Evolutionary conservation across 2,329 filamentous ascomycete species (phyloP), one percentile per base, ranked within the genome.

Genomic region (Beauveria asiatica): DNA sequence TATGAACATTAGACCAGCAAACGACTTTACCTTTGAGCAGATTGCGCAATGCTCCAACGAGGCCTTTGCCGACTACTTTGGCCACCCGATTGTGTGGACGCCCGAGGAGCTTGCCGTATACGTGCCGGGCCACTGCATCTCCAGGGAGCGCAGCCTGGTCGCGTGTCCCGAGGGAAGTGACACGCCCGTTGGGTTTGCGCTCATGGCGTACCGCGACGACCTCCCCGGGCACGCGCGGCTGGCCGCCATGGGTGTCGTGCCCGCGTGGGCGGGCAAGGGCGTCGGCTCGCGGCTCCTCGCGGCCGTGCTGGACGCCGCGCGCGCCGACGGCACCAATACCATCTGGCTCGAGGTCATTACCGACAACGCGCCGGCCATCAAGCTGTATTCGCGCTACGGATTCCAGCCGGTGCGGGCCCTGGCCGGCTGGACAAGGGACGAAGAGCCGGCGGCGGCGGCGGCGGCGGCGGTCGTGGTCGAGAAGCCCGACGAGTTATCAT

Each of bases 331-430:
- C 21, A 59, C 42, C 10, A 21, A 44, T 10, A 19, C 63, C 0
- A 13, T 68, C 19, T 66, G 66, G 58, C 63, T 68, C 10, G 66
- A 68, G 56, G 63, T 61, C 21, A 65, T 68, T 13, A n/a, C 59
- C n/a, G 7, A 58, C 21, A 66, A 68, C 44, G 53, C 63, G 30
- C 55, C 39, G 2, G 65, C 59, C 1, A 11, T 66, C 21, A 61
- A 53, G 30, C 61, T 68, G 21, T 68, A 68, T 59, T 44, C 59
- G 23, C 45, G 50, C 7, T 17, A 46, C n/a, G 65, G 66, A 1
- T 68, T 66, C 44, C 19, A 30, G 25, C 57, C 58, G n/a, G 33
- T 57, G 30, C 62, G 63, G 21, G 54, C 60, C 30, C 59, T 66
- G 33, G 45, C 54, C 27, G 65, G 63, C 17, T 65, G 63, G 62